A percentile compares a stretch with the other conserved stretches of the same genome.
Evolutionary conservation across 176 grass and related monocot species (phyloP).

Genomic region (Neostapfia colusana): DNA sequence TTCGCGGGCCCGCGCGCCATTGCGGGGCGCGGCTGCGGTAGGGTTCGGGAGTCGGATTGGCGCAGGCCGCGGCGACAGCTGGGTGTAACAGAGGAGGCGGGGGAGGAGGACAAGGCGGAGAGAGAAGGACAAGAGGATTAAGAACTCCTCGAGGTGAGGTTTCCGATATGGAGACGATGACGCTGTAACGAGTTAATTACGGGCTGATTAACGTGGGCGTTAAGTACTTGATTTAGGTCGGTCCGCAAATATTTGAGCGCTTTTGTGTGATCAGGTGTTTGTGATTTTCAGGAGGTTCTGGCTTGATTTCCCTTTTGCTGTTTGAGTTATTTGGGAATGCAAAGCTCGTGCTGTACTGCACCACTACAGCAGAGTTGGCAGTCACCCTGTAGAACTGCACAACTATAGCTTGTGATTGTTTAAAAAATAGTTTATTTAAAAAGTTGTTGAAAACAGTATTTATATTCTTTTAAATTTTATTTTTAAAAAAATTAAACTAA

Average conservation of each 20-base stretch:
- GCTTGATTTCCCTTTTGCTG: not conserved
- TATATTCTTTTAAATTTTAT: too few relatives aligned
- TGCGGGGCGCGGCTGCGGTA: not conserved
- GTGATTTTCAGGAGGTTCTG: not conserved
- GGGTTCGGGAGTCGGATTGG: not conserved
- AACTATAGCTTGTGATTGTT: too few relatives aligned
- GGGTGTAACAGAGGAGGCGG: not conserved
- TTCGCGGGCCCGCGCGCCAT: not conserved
- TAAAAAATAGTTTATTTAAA: too few relatives aligned
- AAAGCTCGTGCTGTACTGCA: not conserved
- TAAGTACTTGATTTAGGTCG: constrained; percentile 8
- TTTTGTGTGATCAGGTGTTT: not conserved
- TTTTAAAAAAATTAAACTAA: too few relatives aligned
- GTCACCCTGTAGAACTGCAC: too few relatives aligned
- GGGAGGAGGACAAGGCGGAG: not conserved
- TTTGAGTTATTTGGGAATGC: constrained; percentile 34
- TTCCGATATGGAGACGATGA: constrained; percentile 1
- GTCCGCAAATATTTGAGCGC: not conserved
- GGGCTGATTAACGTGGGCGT: constrained; percentile 4
- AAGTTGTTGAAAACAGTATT: too few relatives aligned
- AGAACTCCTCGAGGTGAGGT: not conserved
- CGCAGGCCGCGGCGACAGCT: not conserved
- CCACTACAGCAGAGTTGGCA: not conserved
- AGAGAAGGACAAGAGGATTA: not conserved
- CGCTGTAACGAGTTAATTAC: constrained; percentile 3